Base-by-base conservation (phyloP, 164 flowering plant species). In the Magnolia changhungtana region DNA sequence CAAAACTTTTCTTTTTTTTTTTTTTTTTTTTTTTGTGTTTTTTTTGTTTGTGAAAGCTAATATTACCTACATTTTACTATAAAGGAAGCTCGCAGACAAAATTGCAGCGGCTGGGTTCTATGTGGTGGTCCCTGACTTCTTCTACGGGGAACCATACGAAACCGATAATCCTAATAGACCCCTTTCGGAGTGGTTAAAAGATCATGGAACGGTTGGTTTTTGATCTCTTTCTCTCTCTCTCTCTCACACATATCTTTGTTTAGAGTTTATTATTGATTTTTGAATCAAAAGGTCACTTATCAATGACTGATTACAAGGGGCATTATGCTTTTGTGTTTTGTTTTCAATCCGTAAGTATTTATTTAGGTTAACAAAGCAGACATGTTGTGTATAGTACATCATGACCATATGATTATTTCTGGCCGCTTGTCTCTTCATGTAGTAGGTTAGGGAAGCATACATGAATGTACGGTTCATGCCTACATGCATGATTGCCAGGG, bases 61-160 rank as follows among this genome's bases (percentile, higher is more conserved):
- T 31, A 31, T 31, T 31, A 31, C 37, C 59, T 55, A 9, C 59
- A 10, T 65, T 66, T 50, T 63, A 16, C 49, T 52, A 5, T 76
- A 69, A 75, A 90, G 92, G 87, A 88, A 86, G 78, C 89, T 89
- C 14, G 92, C 92, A 16, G 91, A 91, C 82, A 89, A 86, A 79
- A 81, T 89, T 84, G 90, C 91, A 31, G 81, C 85, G 61, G 86
- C 86, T 75, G 95, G 92, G 67, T 89, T 50, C 75, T 84, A 76
- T 82, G 90, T 86, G 67, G 89, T 85, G 71, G 91, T 84, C 78
- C 94, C 92, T 51, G 94, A 90, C 73, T 87, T 87, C 84, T 76
- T 89, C 8, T 65, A 85, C 78, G 89, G 89, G 51, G 95, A 91
- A 74, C 88, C 90, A n/a, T 88, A 73, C 76, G 79, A 3, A 7